Evolutionary conservation across 495 filamentous ascomycete genomes (phyloP).

Genomic region (Neurospora sp.): DNA sequence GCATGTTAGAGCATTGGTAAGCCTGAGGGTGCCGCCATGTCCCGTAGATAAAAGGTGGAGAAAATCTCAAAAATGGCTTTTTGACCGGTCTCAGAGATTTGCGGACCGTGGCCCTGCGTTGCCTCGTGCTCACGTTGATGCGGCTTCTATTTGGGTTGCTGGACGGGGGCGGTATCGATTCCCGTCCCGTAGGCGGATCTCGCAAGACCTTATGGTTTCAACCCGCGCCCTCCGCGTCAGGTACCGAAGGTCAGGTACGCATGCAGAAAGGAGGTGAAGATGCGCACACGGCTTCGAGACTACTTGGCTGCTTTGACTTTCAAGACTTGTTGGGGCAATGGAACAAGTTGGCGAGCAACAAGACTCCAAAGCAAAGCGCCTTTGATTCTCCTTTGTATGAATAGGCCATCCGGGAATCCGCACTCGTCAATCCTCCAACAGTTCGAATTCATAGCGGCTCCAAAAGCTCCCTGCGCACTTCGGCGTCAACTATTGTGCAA

Average conservation of each 20-base stretch:
- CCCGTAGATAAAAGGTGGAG: too few species aligned
- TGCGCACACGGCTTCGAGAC: neutral
- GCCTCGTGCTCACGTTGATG: neutral
- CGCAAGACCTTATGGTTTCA: neutral
- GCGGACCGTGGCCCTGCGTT: neutral
- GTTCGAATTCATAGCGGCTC: neutral
- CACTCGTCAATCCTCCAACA: neutral
- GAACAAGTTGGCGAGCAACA: neutral
- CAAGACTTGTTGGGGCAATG: neutral
- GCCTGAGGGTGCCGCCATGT: too few species aligned
- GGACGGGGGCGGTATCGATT: neutral
- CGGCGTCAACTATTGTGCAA: neutral
- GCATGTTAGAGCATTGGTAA: too few species aligned
- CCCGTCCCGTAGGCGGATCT: neutral
- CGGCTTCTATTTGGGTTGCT: neutral
- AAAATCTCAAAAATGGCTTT: too few species aligned
- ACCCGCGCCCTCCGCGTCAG: neutral
- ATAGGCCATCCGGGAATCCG: neutral
- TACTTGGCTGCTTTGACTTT: neutral
- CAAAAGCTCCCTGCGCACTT: neutral
- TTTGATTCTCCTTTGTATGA: neutral
- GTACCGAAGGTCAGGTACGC: neutral
- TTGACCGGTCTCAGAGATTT: neutral
- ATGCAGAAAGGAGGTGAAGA: neutral
- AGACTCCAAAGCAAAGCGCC: neutral